Base-by-base conservation (phyloP, 441 rosid species). In the Pelargonium australe region DNA sequence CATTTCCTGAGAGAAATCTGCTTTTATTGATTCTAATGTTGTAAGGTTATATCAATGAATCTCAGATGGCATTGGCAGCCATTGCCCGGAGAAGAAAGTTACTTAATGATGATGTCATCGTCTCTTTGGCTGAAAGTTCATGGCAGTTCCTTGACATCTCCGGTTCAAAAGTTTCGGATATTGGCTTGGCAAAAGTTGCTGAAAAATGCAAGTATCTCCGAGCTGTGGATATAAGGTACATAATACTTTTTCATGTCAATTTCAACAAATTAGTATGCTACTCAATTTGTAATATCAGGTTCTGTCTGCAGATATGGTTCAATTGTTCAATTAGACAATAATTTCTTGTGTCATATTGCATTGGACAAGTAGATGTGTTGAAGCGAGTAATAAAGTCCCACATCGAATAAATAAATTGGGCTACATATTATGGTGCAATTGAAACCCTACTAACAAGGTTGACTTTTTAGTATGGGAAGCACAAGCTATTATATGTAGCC, bases 71-170 rank as follows among this genome's bases (percentile, higher is more conserved):
- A 2, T 70, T 94, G 70, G 83, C 78, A n/a, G 91, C 95, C 74
- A 87, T 94, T 80, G 95, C 97, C 60, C 83, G 87, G 79, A 91
- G 98, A 82, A 85, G 89, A 70, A 84, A 78, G 80, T 76, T 91
- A 71, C 78, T 94, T 11, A 81, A 77, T 65, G 89, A 94, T 69
- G 82, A 78, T 73, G 85, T 84, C 66, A 68, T 94, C 64, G 9
- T 80, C 65, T 70, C 93, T 57, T 79, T 91, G 75, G 96, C 89
- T 68, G 97, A 94, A 73, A 75, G 81, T 75, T 89, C 93, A 16
- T 88, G 97, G 97, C 86, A 91, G 75, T 74, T 84, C 77, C 81
- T 94, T 77, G 98, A 89, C 70, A 64, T 94, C 78, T 85, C 96
- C 43, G 86, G 93, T 61, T 91, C 98, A 19, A 83, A 88, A 67